Evolutionary conservation across 257 asterid species (phyloP), one percentile per base, ranked within the genome.

Genomic region (Catharanthus roseus): DNA sequence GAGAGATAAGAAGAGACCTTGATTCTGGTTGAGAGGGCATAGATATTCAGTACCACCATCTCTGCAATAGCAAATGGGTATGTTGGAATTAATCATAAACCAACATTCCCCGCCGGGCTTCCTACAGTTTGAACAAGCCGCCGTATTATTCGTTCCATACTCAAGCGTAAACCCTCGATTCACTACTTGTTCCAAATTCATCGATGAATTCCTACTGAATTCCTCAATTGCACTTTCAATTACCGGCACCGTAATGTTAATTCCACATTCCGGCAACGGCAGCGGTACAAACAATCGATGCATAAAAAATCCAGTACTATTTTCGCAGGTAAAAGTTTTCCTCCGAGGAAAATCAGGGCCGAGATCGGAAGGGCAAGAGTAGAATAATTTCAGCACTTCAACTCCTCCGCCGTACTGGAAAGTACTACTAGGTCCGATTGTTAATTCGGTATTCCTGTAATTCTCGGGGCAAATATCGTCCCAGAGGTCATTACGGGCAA

Each of bases 81-180:
- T 33, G 0, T 7, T 0, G 1, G 13, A 23, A 55, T 69, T 61
- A 21, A 75, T 62, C n/a, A 51, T 39, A 13, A 67, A 28, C 78
- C 80, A 72, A 33, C 80, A 73, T 69, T 57, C 13, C 5, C 84
- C 84, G 2, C 64, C 26, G 0, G 84, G 50, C 1, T 0, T 21
- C 71, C 3, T 39, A 62, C 84, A 73, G 16, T 65, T 33, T 3
- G 19, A 10, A n/a, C 84, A 77, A 21, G 44, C 65, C 5, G 0
- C 0, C 54, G 62, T 61, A 7, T 74, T 34, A 7, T 74, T 34
- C 23, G 62, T 1, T 18, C 6, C 29, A 42, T 70, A 77, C 65
- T 29, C 77, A 58, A 77, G 50, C 3, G 15, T 0, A 47, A 77
- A 66, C 53, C 82, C 84, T 47, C 44, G 6, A 13, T 5, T 39